Evolutionary conservation across 495 filamentous ascomycete genomes (phyloP).

Genomic region (Letharia lupina): DNA sequence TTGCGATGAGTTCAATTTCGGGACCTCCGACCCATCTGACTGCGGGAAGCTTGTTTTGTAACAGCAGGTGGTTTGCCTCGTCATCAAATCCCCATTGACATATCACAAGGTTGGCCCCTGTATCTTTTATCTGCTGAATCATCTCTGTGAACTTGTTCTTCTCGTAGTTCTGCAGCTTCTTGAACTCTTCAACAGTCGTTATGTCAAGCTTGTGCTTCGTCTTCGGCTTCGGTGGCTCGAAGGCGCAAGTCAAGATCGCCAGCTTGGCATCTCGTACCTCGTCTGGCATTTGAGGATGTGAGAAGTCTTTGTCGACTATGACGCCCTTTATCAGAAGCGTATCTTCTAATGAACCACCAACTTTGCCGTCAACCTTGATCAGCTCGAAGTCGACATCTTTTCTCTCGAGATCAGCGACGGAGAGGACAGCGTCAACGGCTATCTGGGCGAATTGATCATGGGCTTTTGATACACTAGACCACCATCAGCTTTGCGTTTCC

Average conservation of each 20-base stretch:
- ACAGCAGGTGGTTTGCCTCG: conserved; percentile 92
- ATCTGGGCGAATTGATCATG: conserved; percentile 98
- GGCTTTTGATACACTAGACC: conserved; percentile 77
- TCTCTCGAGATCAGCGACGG: conserved; percentile 88
- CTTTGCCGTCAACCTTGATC: conserved; percentile 99
- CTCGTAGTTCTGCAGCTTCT: conserved; percentile 91
- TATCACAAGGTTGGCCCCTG: conserved; percentile 93
- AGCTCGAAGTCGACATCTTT: conserved; percentile 99
- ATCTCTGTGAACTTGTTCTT: conserved; percentile 94
- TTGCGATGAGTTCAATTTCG: conserved; percentile 97
- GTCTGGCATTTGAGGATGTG: conserved; percentile 96
- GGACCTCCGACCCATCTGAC: conserved; percentile 98
- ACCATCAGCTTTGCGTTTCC: conserved; percentile 25
- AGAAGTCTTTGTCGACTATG: conserved; percentile 99
- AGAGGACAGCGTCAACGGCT: conserved; percentile 92
- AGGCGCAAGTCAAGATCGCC: conserved; percentile 94
- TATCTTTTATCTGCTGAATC: conserved; percentile 96
- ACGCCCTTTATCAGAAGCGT: conserved; percentile 92
- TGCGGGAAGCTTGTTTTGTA: conserved; percentile 91
- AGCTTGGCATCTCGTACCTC: conserved; percentile 92
- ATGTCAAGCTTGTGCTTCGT: conserved; percentile 99
- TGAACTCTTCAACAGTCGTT: conserved; percentile 94
- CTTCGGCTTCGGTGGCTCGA: conserved; percentile 99
- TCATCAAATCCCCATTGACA: conserved; percentile 99
- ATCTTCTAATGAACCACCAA: conserved; percentile 92